Base-by-base conservation (phyloP, 768 basidiomycete genomes). In the Xerocomus spinulosus region DNA sequence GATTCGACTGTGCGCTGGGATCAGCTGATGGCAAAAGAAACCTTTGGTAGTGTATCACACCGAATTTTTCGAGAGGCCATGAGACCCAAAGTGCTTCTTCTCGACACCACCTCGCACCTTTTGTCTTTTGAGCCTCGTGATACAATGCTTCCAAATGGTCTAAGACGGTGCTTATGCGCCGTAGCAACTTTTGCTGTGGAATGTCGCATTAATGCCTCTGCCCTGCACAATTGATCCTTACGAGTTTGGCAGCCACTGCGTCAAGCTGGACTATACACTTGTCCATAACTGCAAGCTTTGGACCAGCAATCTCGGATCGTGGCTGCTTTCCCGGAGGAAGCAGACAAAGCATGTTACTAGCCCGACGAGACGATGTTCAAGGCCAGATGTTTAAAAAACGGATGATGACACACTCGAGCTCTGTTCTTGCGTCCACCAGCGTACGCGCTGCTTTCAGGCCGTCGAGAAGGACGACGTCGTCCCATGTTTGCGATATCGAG, bases 41-140 rank as follows among this genome's bases (percentile, higher is more conserved):
- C 13, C 13, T 2, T 13, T n/a, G 20, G 17, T 32, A 33, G 28
- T 17, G 43, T n/a, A n/a, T 60, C 72, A 34, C 50, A 86, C 89
- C 85, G 48, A 92, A 89, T 64, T 79, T 85, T 55, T 86, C 83
- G 23, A 91, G 67, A 0, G 89, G 72, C 89, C 89, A 92, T 10
- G 88, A 89, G 21, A 78, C 68, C 89, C 89, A 92, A 36, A 92
- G 69, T 1, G 86, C 82, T 50, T 90, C 85, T 53, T 79, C 71
- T 12, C 75, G 73, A 2, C 79, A 82, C 83, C 85, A 90, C 51
- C 73, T 69, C 70, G 79, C 82, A 0, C 89, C 87, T 63, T 86
- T 89, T 14, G 69, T 65, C 62, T 77, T 86, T 57, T 81, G 76
- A 3, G 87, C 86, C 35, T 92, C 89, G 24, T 77, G 68, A 12